These are phyloP conservation scores for Exophiala spinifera DNA, from an alignment of 2,329 filamentous ascomycete species.

Conservation along the genomic window DNA sequence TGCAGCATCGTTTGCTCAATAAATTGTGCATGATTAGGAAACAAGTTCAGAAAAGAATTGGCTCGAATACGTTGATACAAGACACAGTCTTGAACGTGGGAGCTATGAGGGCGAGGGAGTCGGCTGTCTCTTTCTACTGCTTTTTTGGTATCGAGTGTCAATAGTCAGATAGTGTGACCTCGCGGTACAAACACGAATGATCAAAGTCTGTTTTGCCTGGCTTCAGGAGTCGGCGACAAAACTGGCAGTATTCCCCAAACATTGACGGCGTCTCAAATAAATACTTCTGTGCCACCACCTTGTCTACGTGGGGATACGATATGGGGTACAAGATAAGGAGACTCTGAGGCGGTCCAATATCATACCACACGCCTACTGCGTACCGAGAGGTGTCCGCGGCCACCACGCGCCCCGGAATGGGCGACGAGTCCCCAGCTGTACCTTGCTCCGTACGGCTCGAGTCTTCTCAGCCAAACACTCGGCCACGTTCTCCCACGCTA, in stretches of 20 bases:
- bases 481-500: conserved; percentile 7
- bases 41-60: conserved; percentile 3
- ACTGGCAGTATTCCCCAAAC: too few species aligned
- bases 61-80: conserved; percentile 5
- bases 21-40: background rate
- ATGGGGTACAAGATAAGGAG: too few species aligned
- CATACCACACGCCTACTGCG: too few species aligned
- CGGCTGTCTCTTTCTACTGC: conserved; percentile 1
- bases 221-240: too few species aligned
- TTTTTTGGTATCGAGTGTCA: background rate
- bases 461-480: conserved; percentile 8
- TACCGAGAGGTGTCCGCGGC: background rate
- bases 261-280: too few species aligned
- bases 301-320: too few species aligned
- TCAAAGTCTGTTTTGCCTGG: too few species aligned
- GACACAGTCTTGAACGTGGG: conserved; percentile 13
- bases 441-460: background rate
- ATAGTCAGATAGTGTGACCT: background rate
- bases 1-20: background rate
- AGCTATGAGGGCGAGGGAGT: background rate
- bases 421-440: too few species aligned
- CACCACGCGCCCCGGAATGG: too few species aligned
- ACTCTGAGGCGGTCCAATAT: too few species aligned
- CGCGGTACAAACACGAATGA: too few species aligned
- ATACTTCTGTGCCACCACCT: too few species aligned